A percentile compares a stretch with the other conserved stretches of the same genome.
Conservation (phyloP, 2,329 filamentous ascomycete species). For the Venturia nashicola region DNA sequence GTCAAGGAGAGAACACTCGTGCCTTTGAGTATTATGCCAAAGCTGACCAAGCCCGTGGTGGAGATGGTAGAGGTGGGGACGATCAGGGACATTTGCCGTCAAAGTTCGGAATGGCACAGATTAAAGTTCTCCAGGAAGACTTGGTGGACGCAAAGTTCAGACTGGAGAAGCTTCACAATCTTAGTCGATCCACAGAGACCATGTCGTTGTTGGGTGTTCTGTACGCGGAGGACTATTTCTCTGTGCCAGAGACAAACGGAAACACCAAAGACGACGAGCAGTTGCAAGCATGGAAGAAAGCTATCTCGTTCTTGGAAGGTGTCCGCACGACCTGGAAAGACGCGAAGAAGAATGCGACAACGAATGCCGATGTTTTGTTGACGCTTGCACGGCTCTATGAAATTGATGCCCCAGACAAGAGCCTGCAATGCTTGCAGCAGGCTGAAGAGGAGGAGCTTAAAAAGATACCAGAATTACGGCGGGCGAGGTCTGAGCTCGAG, state of each 20-base stretch:
- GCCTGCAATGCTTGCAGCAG: constrained; percentile 79
- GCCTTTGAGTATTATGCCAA: constrained; percentile 80
- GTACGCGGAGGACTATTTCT: constrained; percentile 89
- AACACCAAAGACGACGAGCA: constrained; percentile 62
- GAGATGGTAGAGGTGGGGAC: constrained; percentile 69
- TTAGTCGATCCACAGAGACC: constrained; percentile 70
- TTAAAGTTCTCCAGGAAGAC: constrained; percentile 74
- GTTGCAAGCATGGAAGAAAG: constrained; percentile 66
- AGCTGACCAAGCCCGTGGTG: constrained; percentile 81
- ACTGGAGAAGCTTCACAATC: constrained; percentile 86
- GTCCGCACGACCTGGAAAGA: constrained; percentile 89
- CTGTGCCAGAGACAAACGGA: constrained; percentile 46
- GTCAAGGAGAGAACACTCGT: constrained; percentile 58
- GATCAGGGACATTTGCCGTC: constrained; percentile 86
- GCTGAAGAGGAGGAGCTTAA: constrained; percentile 84
- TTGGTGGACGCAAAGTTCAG: constrained; percentile 85
- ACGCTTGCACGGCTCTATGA: constrained; percentile 91
- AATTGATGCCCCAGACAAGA: constrained; percentile 72
- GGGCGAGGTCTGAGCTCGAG: constrained; percentile 44
- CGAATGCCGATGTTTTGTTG: constrained; percentile 77
- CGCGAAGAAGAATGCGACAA: constrained; percentile 66
- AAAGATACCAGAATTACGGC: constrained; percentile 48
- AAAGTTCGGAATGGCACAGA: constrained; percentile 86
- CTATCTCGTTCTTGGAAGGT: constrained; percentile 68
- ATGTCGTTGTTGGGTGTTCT: constrained; percentile 86